These are phyloP conservation scores for Euphorbia lathyris DNA, from an alignment of 345 rosid species.

Conservation along the genomic window DNA sequence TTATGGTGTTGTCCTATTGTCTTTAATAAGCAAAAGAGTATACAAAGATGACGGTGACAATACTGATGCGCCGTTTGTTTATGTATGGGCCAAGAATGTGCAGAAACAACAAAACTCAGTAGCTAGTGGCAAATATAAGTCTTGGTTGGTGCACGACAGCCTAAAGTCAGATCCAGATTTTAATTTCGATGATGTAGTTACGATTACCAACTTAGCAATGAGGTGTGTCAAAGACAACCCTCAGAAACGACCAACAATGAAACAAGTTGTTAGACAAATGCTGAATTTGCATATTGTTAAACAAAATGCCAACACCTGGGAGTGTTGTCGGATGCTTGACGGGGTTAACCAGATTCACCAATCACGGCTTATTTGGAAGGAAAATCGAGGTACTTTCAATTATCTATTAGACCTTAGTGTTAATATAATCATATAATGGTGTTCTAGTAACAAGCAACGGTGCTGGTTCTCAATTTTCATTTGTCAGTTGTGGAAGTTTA, in stretches of 20 bases:
- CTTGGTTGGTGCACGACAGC: background rate
- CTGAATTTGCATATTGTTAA: background rate
- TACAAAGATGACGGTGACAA: background rate
- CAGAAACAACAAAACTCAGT: background rate
- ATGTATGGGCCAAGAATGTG: background rate
- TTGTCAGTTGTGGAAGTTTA: no score
- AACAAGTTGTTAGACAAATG: background rate
- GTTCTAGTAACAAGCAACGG: no score
- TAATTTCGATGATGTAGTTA: background rate
- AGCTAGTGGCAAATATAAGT: no score
- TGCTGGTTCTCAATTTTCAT: no score
- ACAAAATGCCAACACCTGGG: background rate
- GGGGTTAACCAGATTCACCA: background rate
- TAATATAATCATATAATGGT: no score
- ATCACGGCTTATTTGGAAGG: no score
- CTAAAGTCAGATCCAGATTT: background rate
- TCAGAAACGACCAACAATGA: background rate
- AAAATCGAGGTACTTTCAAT: no score
- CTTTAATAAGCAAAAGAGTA: slow-evolving; percentile 1
- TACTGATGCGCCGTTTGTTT: no score
- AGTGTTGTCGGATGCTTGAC: background rate
- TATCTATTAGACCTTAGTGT: no score
- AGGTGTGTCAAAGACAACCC: background rate
- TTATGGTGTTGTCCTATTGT: background rate
- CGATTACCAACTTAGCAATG: background rate